phyloP scores from a whole-genome alignment of 768 basidiomycete genomes.

The Jaapia argillacea region DNA sequence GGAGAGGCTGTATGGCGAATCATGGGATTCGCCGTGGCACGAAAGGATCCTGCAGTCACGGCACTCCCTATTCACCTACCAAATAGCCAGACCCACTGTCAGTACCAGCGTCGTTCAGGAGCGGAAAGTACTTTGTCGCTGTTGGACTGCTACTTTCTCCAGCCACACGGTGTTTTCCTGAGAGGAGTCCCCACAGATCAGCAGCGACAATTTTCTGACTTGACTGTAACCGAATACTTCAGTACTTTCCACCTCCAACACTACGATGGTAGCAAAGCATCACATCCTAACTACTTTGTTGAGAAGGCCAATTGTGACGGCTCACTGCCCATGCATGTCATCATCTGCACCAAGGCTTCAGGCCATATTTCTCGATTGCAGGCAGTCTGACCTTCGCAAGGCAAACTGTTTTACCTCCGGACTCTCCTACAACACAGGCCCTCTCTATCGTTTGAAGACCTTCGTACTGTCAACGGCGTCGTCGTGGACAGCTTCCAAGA shows the following conservation, averaged over 20 bases:
- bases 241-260: constrained; percentile 8
- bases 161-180: constrained; percentile 6
- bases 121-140: constrained; percentile 6
- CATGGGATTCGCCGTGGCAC: constrained; percentile 22
- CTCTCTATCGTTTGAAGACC: constrained; percentile 9
- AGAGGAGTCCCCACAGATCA: not conserved
- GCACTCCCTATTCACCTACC: constrained; percentile 23
- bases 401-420: constrained; percentile 25
- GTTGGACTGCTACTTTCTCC: constrained; percentile 13
- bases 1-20: constrained; percentile 28
- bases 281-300: constrained; percentile 3
- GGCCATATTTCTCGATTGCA: constrained; percentile 17
- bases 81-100: constrained; percentile 7
- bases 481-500: constrained; percentile 10
- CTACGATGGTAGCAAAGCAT: constrained; percentile 3
- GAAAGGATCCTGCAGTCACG: constrained; percentile 23
- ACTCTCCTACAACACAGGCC: constrained; percentile 14
- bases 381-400: constrained; percentile 14
- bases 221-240: constrained; percentile 13
- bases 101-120: constrained; percentile 11
- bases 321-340: constrained; percentile 9
- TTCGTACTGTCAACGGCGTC: constrained; percentile 3
- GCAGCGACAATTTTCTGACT: constrained; percentile 6
- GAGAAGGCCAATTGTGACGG: constrained; percentile 4
- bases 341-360: constrained; percentile 2